phyloP scores from a whole-genome alignment of 352 stramenopile genomes.

The Phytopythium oedochilum region DNA sequence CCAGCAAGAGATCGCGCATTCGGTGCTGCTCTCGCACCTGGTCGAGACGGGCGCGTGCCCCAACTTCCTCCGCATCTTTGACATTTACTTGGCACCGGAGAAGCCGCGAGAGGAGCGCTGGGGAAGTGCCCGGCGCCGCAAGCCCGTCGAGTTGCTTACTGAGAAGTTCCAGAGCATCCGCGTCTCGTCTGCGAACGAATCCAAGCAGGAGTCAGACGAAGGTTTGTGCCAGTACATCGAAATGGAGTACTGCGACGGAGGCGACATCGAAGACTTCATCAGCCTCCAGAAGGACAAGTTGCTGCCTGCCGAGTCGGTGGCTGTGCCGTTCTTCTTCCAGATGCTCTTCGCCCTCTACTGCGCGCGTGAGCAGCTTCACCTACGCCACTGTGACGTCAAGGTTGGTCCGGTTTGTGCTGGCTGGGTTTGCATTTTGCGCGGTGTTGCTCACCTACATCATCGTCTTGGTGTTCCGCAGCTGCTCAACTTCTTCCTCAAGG shows the following conservation, averaged over 20 bases:
- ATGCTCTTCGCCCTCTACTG: slow-evolving; percentile 96
- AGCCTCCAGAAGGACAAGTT: slow-evolving; percentile 69
- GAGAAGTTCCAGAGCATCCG: slow-evolving; percentile 16
- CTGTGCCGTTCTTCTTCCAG: slow-evolving; percentile 93
- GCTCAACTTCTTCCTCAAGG: slow-evolving; percentile 97
- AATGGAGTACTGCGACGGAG: slow-evolving; percentile 97
- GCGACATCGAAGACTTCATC: slow-evolving; percentile 96
- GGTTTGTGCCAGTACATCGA: slow-evolving; percentile 94
- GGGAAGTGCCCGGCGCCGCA: slow-evolving; percentile 55
- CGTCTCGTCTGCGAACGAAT: slow-evolving; percentile 5
- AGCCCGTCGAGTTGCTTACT: slow-evolving; percentile 55
- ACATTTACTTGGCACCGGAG: slow-evolving; percentile 88
- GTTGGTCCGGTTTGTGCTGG: slow-evolving; percentile 13
- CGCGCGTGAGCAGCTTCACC: slow-evolving; percentile 79
- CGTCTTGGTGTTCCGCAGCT: slow-evolving; percentile 41
- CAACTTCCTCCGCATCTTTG: slow-evolving; percentile 93
- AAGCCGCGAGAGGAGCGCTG: slow-evolving; percentile 42
- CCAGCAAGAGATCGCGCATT: slow-evolving; percentile 93
- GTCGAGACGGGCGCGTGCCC: slow-evolving; percentile 85
- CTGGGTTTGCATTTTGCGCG: no score
- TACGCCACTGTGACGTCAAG: slow-evolving; percentile 99
- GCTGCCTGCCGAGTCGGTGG: slow-evolving; percentile 45
- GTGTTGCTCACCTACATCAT: no score
- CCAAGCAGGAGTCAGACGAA: slow-evolving; percentile 7
- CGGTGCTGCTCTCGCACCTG: slow-evolving; percentile 89